These are phyloP conservation scores for Kodamaea hsintzibuensis DNA, from an alignment of 805 yeast genomes.

Conservation along the genomic window DNA sequence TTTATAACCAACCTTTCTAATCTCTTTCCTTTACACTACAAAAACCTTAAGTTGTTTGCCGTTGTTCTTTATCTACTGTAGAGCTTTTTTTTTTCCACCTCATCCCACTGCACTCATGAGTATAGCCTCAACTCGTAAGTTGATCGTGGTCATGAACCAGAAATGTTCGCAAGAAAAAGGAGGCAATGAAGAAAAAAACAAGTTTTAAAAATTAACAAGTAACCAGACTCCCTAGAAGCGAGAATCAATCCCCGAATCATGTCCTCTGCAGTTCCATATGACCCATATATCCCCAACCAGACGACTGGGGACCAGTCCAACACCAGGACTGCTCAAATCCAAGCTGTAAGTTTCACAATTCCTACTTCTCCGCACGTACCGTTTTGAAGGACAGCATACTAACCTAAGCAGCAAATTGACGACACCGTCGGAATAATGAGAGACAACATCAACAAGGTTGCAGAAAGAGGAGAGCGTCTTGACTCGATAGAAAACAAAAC, in stretches of 20 bases:
- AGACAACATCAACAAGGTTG: constrained; percentile 93
- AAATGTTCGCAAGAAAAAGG: background rate
- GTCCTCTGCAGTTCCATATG: constrained; percentile 83
- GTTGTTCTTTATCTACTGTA: no score
- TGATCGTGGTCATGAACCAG: constrained; percentile 2
- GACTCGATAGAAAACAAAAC: constrained; percentile 93
- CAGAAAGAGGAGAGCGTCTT: constrained; percentile 90
- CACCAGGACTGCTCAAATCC: constrained; percentile 76
- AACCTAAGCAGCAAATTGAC: constrained; percentile 65
- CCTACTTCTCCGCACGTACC: background rate
- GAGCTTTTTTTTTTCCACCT: no score
- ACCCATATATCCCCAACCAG: constrained; percentile 77
- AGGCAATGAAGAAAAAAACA: constrained; percentile 7
- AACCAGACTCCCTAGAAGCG: background rate
- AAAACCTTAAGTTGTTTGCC: no score
- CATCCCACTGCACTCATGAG: no score
- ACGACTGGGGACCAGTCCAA: constrained; percentile 51
- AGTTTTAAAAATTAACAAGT: constrained; percentile 11
- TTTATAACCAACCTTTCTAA: no score
- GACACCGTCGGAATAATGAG: constrained; percentile 98
- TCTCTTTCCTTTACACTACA: no score
- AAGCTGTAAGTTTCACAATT: constrained; percentile 56
- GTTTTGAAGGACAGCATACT: constrained; percentile 19
- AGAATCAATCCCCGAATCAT: constrained; percentile 29
- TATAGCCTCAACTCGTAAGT: no score